Base-by-base conservation (phyloP, 345 rosid species). In the Diplotaxis tenuifolia region DNA sequence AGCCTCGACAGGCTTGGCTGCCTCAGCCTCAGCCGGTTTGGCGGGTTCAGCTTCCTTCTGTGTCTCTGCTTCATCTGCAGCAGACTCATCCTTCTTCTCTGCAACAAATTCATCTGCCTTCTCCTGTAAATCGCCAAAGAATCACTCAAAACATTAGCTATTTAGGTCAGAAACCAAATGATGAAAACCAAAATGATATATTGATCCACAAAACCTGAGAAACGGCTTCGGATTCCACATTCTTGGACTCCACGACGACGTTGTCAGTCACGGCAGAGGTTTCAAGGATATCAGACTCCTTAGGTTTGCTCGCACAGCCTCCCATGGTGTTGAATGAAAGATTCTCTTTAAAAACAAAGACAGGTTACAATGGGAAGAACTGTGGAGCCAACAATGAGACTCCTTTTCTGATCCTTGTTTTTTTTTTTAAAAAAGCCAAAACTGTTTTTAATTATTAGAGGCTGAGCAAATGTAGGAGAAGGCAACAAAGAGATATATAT, bases 261-360 rank as follows among this genome's bases (percentile, higher is more conserved):
- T 73, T 74, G 16, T 78, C 63, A 18, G 71, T 64, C 7, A 6
- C 6, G 49, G 77, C 50, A 60, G 82, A 11, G 50, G 45, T 49
- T 56, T 62, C 82, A 42, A 14, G 28, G 75, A 78, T 74, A 42
- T 79, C 72, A 59, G 75, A 74, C 42, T 74, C 82, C 79, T 77
- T 77, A 28, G 80, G 77, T 77, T 66, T 77, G 80, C 80, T 77
- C 73, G 77, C 80, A 71, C 80, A 77, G 80, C 65, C 77, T 77
- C 80, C 80, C 80, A 77, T 77, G 59, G 22, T 77, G 68, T 9
- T 75, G 7, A 19, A 21, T 4, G 27, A 65, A 49, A 59, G 9
- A 49, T 32, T 34, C 6, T n/a, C 58, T 29, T 45, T 57, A 15
- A 77, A n/a, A 71, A 70, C 50, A 11, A 28, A 68, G 49, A 32